Conservation (phyloP, 176 grass and related monocot species). For the Triticum timopheevii region DNA sequence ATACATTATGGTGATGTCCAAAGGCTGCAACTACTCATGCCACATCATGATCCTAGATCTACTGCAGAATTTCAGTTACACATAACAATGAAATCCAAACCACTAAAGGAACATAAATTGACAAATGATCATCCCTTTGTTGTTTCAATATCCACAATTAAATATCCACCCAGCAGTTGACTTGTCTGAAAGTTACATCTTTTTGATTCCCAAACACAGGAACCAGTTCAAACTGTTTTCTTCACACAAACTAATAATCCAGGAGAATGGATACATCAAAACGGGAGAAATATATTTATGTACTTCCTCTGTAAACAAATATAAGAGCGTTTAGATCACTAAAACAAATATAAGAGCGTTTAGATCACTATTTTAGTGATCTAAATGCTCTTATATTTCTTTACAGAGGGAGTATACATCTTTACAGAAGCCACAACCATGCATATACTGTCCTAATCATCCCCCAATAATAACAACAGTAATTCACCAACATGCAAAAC, state of each 20-base stretch:
- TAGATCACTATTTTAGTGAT: no score
- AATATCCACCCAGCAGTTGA: background rate
- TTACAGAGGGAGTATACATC: background rate
- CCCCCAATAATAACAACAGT: background rate
- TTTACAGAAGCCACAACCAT: background rate
- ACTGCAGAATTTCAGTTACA: conserved; percentile 1
- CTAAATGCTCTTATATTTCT: no score
- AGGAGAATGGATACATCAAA: background rate
- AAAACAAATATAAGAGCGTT: no score
- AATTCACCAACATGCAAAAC: background rate
- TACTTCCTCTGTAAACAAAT: no score
- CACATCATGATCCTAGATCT: background rate
- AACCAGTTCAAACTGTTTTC: background rate
- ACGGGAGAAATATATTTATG: background rate
- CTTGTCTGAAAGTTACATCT: background rate
- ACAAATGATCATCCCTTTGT: background rate
- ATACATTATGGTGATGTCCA: background rate
- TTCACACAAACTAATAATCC: background rate
- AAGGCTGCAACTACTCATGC: background rate
- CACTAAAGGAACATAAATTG: background rate
- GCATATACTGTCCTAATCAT: background rate
- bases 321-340: no score
- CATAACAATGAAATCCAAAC: conserved; percentile 9
- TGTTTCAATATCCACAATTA: background rate
- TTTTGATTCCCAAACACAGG: background rate